Conservation (phyloP, 2,329 filamentous ascomycete genomes). For the Coniochaeta sp. region DNA sequence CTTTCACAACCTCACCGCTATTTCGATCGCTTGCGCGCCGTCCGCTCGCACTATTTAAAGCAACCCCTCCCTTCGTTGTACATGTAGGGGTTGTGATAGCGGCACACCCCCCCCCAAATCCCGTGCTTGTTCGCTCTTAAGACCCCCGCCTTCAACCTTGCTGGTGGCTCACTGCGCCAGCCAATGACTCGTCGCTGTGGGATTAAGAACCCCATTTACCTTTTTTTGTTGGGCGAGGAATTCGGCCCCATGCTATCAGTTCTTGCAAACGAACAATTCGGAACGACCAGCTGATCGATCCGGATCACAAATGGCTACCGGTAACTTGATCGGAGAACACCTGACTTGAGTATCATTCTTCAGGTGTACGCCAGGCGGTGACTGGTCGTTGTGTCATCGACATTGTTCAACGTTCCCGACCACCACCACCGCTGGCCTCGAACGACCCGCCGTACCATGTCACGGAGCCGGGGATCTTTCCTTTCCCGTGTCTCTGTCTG, state of each 20-base stretch:
- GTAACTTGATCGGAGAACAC: too few species aligned
- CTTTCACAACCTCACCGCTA: constrained; percentile 14
- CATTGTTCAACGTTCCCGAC: not conserved
- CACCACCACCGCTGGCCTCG: not conserved
- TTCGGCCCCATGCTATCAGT: not conserved
- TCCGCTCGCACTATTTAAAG: constrained; percentile 8
- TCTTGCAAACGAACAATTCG: too few species aligned
- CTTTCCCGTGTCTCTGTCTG: not conserved
- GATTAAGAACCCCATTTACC: not conserved
- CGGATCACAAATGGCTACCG: too few species aligned
- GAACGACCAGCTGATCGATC: too few species aligned
- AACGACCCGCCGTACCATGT: not conserved
- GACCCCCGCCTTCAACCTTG: too few species aligned
- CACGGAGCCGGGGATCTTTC: not conserved
- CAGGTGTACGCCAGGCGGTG: too few species aligned
- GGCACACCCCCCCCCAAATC: not conserved
- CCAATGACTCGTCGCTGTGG: not conserved
- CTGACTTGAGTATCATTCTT: too few species aligned
- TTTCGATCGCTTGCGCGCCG: constrained; percentile 5
- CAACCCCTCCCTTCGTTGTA: constrained; percentile 11
- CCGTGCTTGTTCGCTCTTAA: not conserved
- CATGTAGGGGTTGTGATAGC: not conserved
- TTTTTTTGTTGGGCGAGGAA: not conserved
- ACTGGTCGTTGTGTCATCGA: not conserved
- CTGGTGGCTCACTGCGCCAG: not conserved